phyloP scores from a whole-genome alignment of 2,329 filamentous ascomycete species.

The Davidsoniella virescens region DNA sequence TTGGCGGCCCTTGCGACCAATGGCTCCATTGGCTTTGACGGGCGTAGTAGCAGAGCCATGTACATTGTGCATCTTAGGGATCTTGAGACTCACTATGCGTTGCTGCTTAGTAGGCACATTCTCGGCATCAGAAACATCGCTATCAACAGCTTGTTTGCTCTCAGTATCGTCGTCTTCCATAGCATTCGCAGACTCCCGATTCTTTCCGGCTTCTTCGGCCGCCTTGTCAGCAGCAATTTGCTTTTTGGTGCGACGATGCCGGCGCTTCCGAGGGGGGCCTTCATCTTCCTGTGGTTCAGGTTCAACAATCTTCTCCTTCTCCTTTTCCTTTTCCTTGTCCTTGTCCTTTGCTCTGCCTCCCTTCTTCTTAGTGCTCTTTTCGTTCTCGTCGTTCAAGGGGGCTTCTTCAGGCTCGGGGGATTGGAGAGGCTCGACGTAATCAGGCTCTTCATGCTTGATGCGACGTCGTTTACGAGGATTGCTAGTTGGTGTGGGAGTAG shows the following conservation, averaged over 20 bases:
- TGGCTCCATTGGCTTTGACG: background rate
- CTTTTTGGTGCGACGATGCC: constrained; percentile 6
- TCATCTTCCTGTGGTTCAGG: constrained; percentile 20
- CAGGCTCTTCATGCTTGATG: constrained; percentile 5
- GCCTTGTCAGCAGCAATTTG: constrained; percentile 10
- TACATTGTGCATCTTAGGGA: constrained; percentile 8
- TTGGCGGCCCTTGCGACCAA: too few relatives aligned
- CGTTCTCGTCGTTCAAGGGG: constrained; percentile 28
- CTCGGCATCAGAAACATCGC: background rate
- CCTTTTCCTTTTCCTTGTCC: background rate
- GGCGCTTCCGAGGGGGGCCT: constrained; percentile 22
- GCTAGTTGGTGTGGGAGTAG: background rate
- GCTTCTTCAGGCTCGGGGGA: constrained; percentile 1
- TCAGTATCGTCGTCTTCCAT: background rate
- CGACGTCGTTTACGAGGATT: constrained; percentile 11
- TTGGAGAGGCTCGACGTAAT: background rate
- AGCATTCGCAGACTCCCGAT: background rate
- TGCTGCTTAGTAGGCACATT: background rate
- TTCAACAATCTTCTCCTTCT: constrained; percentile 15
- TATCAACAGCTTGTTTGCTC: background rate
- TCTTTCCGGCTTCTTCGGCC: constrained; percentile 2
- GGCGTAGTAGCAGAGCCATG: background rate
- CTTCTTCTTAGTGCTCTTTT: constrained; percentile 9
- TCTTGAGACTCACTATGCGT: constrained; percentile 8
- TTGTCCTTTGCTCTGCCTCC: background rate